Conservation (phyloP, 2,329 filamentous ascomycete species). For the Talaromyces albobiverticillius region DNA sequence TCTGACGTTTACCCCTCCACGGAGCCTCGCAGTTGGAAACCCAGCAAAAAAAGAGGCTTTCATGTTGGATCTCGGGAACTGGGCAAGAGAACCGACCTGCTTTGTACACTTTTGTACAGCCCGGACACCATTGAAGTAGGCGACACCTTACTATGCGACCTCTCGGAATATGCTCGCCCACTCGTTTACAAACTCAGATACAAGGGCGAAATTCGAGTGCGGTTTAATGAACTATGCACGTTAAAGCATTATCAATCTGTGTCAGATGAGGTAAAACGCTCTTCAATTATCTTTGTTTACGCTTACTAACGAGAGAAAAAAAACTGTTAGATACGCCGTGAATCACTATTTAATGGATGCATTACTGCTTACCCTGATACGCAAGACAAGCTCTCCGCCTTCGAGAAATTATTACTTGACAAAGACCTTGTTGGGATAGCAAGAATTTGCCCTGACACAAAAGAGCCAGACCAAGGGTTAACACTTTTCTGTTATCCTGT, state of each 20-base stretch:
- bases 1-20: background rate
- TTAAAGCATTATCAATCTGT: conserved; percentile 25
- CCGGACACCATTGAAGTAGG: conserved; percentile 27
- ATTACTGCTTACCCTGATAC: conserved; percentile 34
- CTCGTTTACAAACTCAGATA: conserved; percentile 21
- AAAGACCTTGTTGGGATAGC: conserved; percentile 30
- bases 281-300: background rate
- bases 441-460: conserved; percentile 19
- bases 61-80: conserved; percentile 13
- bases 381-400: conserved; percentile 22
- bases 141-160: conserved; percentile 27
- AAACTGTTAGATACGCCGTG: conserved; percentile 14
- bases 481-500: conserved; percentile 30
- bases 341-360: conserved; percentile 28
- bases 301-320: conserved; percentile 6
- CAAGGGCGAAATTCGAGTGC: conserved; percentile 22
- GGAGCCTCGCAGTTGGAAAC: background rate
- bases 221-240: conserved; percentile 33
- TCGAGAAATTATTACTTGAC: conserved; percentile 26
- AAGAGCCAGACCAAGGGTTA: background rate
- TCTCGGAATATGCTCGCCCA: conserved; percentile 13
- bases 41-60: background rate
- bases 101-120: conserved; percentile 30
- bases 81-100: conserved; percentile 26
- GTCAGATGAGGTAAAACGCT: conserved; percentile 25